A percentile compares a stretch with the other conserved stretches of the same genome.
These are phyloP conservation scores for Lachnellula occidentalis DNA, from an alignment of 2,329 filamentous ascomycete genomes.

Conservation along the genomic window DNA sequence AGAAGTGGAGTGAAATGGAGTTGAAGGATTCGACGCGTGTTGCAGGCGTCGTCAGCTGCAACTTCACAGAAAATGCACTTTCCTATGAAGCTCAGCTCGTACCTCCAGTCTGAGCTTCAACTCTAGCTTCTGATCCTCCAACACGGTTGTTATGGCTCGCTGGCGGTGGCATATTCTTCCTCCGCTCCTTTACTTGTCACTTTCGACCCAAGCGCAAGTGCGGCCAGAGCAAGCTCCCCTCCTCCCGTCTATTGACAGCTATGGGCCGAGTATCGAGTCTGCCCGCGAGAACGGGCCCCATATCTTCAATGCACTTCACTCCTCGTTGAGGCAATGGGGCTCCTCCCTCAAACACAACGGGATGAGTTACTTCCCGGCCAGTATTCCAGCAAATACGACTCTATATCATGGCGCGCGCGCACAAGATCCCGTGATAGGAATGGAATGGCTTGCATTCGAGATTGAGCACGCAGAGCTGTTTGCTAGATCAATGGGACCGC, in stretches of 20 bases:
- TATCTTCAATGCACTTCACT: constrained; percentile 69
- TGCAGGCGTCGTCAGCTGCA: too few species aligned
- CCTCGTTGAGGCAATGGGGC: constrained; percentile 69
- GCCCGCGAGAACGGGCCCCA: constrained; percentile 47
- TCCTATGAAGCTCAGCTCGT: background rate
- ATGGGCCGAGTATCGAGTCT: constrained; percentile 1
- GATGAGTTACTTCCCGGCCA: constrained; percentile 63
- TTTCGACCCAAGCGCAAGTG: background rate
- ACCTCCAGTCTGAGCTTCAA: background rate
- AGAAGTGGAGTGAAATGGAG: too few species aligned
- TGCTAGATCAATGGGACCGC: constrained; percentile 34
- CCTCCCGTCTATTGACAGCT: background rate
- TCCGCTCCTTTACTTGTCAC: background rate
- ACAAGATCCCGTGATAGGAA: constrained; percentile 42
- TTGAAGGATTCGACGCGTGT: too few species aligned
- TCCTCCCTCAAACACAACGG: constrained; percentile 71
- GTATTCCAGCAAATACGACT: constrained; percentile 57
- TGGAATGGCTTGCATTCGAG: constrained; percentile 73
- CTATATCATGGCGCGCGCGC: constrained; percentile 59
- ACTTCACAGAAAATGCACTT: background rate
- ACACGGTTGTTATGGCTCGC: background rate
- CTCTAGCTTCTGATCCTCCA: background rate
- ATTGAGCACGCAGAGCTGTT: constrained; percentile 67
- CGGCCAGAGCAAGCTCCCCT: background rate
- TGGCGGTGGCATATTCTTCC: background rate